Evolutionary conservation across 441 rosid genomes (phyloP), one percentile per base, ranked within the genome.

Genomic region (Adansonia gregorii): DNA sequence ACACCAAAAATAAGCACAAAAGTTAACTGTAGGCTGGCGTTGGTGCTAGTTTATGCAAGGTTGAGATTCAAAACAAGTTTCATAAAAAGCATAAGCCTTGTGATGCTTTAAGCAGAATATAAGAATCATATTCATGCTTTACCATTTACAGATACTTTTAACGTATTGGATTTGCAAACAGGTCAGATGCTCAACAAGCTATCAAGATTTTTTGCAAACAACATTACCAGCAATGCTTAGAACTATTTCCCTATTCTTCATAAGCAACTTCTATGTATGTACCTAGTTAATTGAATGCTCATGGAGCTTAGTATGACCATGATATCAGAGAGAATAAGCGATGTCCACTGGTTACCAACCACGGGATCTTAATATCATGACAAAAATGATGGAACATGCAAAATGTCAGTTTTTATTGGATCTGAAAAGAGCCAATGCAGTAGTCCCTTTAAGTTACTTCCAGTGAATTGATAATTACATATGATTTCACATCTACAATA

Each of bases 401-500:
- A 69, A 69, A 69, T 22, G 73, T 49, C 20, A 24, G 2, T 1
- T 48, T 49, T 12, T 27, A 49, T n/a, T 12, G 24, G 20, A 49
- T 54, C 46, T 52, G 22, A 15, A 71, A 31, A 15, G 27, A 58
- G 43, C 4, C 12, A 52, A 6, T 4, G 9, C 11, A 31, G 46
- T 19, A 27, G 20, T 27, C 60, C 31, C 15, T 27, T 14, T 9
- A 52, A 71, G 0, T 71, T 27, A 35, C 39, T 49, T 69, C n/a
- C 45, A 49, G 59, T 49, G 22, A 51, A n/a, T 51, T 9, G 39
- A 71, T 71, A 54, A 71, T 15, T 71, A 52, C 11, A 15, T 27
- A 71, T 69, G 73, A 71, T 52, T 71, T 52, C 27, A 71, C 39
- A 52, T 52, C 35, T 52, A 52, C 24, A 71, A 71, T 52, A 71